phyloP scores from a whole-genome alignment of 2,329 filamentous ascomycete species.

The Reticulascus tulasneorum region DNA sequence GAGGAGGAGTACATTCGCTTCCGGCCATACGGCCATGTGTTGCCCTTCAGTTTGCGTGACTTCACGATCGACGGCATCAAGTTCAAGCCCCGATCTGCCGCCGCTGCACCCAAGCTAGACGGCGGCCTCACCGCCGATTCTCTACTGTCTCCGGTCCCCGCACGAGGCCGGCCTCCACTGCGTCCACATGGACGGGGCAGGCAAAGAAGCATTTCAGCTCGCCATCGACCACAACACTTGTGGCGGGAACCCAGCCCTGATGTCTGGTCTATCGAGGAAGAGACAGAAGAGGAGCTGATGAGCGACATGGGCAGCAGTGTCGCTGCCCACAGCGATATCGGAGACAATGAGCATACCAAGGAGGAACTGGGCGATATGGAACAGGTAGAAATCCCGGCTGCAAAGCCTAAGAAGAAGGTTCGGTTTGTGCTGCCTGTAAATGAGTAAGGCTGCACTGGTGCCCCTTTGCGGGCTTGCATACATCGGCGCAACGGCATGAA shows the following conservation, averaged over 20 bases:
- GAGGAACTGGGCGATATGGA: conserved; percentile 15
- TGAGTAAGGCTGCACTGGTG: no score
- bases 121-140: conserved; percentile 24
- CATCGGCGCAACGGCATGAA: no score
- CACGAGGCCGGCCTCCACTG: conserved; percentile 18
- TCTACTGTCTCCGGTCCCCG: conserved; percentile 29
- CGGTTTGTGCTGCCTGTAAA: conserved; percentile 47
- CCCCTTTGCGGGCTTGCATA: no score
- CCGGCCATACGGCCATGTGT: conserved; percentile 31
- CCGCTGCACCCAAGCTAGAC: conserved; percentile 27
- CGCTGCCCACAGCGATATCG: conserved; percentile 23
- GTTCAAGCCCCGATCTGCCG: conserved; percentile 19
- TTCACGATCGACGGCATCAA: conserved; percentile 32
- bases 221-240: conserved; percentile 39
- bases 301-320: conserved; percentile 35
- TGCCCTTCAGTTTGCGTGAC: conserved; percentile 39
- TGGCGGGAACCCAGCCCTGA: conserved; percentile 58
- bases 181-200: conserved; percentile 24
- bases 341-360: conserved; percentile 15
- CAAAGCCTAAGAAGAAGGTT: conserved; percentile 53
- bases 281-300: conserved; percentile 50
- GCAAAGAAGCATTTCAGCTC: conserved; percentile 23
- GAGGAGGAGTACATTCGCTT: conserved; percentile 50
- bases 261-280: conserved; percentile 58
- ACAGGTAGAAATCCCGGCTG: conserved; percentile 36